Conservation (phyloP, 495 filamentous ascomycete genomes). For the Aspergillus steynii region DNA sequence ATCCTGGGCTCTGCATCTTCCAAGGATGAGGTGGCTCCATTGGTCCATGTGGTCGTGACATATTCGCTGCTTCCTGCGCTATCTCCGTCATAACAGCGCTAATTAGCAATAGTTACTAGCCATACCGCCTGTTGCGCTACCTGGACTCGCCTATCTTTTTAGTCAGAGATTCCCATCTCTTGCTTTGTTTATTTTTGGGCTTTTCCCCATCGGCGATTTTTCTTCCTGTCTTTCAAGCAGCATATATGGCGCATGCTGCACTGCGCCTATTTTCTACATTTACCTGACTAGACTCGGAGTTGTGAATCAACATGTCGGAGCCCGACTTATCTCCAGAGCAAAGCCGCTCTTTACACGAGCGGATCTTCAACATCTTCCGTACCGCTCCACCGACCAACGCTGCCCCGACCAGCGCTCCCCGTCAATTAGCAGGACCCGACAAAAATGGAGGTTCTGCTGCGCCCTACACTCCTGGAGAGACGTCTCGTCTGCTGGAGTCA, state of each 20-base stretch:
- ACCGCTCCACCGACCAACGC: slow-evolving; percentile 11
- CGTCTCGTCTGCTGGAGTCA: slow-evolving; percentile 38
- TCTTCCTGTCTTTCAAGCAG: not conserved
- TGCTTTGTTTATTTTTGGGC: not conserved
- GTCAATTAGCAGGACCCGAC: slow-evolving; percentile 9
- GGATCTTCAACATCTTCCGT: slow-evolving; percentile 40
- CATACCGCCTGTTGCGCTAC: slow-evolving; percentile 15
- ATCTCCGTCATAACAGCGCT: slow-evolving; percentile 4
- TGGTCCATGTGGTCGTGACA: not conserved
- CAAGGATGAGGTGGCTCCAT: not conserved
- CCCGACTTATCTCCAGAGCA: slow-evolving; percentile 28
- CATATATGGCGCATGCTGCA: slow-evolving; percentile 11
- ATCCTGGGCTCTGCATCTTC: not conserved
- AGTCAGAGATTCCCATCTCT: not conserved
- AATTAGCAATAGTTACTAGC: slow-evolving; percentile 8
- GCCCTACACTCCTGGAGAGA: slow-evolving; percentile 7
- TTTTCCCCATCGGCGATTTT: not conserved
- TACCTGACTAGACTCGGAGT: slow-evolving; percentile 2
- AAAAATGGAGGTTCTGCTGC: not conserved
- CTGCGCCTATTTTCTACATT: slow-evolving; percentile 2
- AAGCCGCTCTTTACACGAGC: slow-evolving; percentile 36
- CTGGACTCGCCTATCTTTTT: slow-evolving; percentile 7
- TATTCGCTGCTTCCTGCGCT: not conserved
- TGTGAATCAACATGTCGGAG: slow-evolving; percentile 29
- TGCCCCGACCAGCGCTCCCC: slow-evolving; percentile 7